Percentiles rank a stretch among this genome's conserved stretches.
phyloP scores from a whole-genome alignment of 176 grass and related monocot genomes.

The Ensete glaucum region DNA sequence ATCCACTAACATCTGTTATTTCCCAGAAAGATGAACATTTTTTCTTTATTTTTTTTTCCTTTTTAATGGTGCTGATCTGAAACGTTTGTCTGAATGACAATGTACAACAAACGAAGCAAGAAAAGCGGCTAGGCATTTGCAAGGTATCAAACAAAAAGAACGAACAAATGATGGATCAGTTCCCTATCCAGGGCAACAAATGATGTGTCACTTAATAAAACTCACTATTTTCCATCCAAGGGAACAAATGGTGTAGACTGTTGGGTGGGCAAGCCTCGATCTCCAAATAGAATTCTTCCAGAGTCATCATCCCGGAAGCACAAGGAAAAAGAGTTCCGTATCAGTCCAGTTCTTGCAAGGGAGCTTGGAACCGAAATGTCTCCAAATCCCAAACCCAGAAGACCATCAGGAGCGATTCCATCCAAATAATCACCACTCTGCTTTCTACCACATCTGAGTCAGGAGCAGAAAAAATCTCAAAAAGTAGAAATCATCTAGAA shows the following conservation, averaged over 20 bases:
- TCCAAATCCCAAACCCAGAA: slow-evolving; percentile 75
- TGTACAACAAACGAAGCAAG: too few species aligned
- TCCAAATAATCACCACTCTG: slow-evolving; percentile 87
- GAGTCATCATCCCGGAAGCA: slow-evolving; percentile 77
- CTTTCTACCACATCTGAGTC: slow-evolving; percentile 72
- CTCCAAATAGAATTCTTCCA: slow-evolving; percentile 85
- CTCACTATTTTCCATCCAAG: slow-evolving; percentile 81
- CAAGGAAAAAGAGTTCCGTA: slow-evolving; percentile 74
- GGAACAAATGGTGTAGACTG: slow-evolving; percentile 80
- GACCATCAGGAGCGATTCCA: slow-evolving; percentile 77
- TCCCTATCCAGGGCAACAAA: neutral
- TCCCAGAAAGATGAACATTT: too few species aligned
- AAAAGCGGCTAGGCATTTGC: too few species aligned
- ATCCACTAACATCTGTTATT: too few species aligned
- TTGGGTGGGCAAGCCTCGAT: slow-evolving; percentile 68
- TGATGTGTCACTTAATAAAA: neutral
- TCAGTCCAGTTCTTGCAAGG: slow-evolving; percentile 71
- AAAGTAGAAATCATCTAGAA: neutral
- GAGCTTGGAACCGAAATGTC: slow-evolving; percentile 87
- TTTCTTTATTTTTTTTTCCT: too few species aligned
- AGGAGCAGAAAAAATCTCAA: neutral
- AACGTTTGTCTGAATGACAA: too few species aligned
- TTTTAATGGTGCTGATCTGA: too few species aligned
- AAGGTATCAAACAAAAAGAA: too few species aligned
- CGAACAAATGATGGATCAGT: slow-evolving; percentile 21